Percentiles rank a stretch among this genome's conserved stretches.
Evolutionary conservation across 129 eudicot genomes (phyloP).

Genomic region (carrot (Daucus carota)): DH1_v3.0 NC_030383.2:63113501-63114000

Average conservation of each 20-base stretch:
- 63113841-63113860: too few relatives aligned
- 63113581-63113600: not conserved
- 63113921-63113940: too few relatives aligned
- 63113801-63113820: not conserved
- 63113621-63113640: not conserved
- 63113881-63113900: too few relatives aligned
- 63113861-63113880: too few relatives aligned
- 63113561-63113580: constrained; percentile 53
- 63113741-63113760: not conserved
- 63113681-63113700: not conserved
- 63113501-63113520: constrained; percentile 61
- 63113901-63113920: too few relatives aligned
- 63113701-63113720: not conserved
- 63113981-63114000: too few relatives aligned
- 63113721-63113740: not conserved
- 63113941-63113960: too few relatives aligned
- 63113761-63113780: not conserved
- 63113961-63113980: too few relatives aligned
- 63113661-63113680: not conserved
- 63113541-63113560: constrained; percentile 37
- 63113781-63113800: not conserved
- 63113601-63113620: not conserved
- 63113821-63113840: not conserved
- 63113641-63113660: not conserved
- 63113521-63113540: constrained; percentile 31